A percentile compares a stretch with the other conserved stretches of the same genome.
These are phyloP conservation scores for Populus nigra DNA, from an alignment of 345 rosid genomes.

Conservation along the genomic window DNA sequence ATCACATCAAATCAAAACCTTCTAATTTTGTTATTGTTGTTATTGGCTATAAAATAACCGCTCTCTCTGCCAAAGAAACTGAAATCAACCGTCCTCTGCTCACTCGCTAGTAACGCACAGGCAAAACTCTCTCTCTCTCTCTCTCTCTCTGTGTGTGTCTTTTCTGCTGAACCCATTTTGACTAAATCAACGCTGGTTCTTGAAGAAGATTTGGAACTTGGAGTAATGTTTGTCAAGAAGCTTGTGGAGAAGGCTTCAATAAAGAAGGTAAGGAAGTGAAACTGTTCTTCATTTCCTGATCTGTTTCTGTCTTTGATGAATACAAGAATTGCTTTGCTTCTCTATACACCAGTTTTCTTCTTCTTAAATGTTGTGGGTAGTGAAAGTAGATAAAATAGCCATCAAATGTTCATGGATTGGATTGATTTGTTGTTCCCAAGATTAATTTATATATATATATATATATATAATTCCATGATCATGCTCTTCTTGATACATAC, in stretches of 20 bases:
- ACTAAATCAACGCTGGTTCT: not conserved
- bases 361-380: too few relatives aligned
- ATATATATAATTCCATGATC: too few relatives aligned
- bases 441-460: too few relatives aligned
- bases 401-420: too few relatives aligned
- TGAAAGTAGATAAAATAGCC: too few relatives aligned
- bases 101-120: not conserved
- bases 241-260: slow-evolving; percentile 67
- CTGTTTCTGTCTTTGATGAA: not conserved
- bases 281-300: not conserved
- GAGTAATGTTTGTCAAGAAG: slow-evolving; percentile 53
- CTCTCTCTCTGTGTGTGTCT: not conserved
- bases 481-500: too few relatives aligned
- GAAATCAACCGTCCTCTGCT: not conserved
- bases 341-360: too few relatives aligned
- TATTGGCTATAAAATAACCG: slow-evolving; percentile 8
- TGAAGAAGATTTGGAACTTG: not conserved
- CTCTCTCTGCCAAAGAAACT: not conserved
- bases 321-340: too few relatives aligned
- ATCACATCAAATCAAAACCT: not conserved
- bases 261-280: slow-evolving; percentile 32
- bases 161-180: slow-evolving; percentile 16
- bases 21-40: not conserved
- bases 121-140: not conserved
- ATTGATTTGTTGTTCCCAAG: too few relatives aligned